Percentiles rank a stretch among this genome's conserved stretches.
phyloP scores from a whole-genome alignment of 805 yeast genomes.

The Ogataea nakhonphanomensis region DNA sequence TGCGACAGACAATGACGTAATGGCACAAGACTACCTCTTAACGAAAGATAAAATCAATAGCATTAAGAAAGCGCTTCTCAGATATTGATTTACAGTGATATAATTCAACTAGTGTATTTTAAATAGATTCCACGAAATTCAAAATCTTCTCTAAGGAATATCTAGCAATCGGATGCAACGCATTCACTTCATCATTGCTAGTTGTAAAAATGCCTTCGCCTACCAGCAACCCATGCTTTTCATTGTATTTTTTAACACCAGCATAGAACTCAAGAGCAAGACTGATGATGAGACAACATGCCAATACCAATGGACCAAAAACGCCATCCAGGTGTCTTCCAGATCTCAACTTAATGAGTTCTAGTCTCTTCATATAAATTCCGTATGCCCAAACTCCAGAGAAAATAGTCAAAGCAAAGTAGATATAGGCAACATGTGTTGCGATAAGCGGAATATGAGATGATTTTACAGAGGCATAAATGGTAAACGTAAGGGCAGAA shows the following conservation, averaged over 20 bases:
- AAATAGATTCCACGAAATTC: conserved; percentile 23
- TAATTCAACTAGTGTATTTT: conserved; percentile 2
- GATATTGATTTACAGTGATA: conserved; percentile 3
- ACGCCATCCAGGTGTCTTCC: conserved; percentile 88
- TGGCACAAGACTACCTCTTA: conserved; percentile 14
- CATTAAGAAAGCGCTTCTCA: conserved; percentile 25
- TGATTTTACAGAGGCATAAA: conserved; percentile 68
- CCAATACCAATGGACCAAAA: conserved; percentile 81
- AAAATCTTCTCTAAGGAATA: conserved; percentile 25
- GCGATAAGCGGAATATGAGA: conserved; percentile 68
- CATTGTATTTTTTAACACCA: conserved; percentile 45
- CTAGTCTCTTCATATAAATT: conserved; percentile 67
- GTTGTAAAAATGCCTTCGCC: conserved; percentile 3
- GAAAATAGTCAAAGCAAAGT: conserved; percentile 79
- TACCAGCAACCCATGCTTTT: conserved; percentile 18
- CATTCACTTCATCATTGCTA: conserved; percentile 17
- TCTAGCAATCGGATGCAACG: conserved; percentile 28
- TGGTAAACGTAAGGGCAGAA: conserved; percentile 78
- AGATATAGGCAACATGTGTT: conserved; percentile 65
- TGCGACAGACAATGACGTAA: conserved; percentile 17
- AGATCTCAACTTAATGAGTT: conserved; percentile 72
- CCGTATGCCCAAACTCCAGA: conserved; percentile 87
- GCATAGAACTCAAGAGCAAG: conserved; percentile 69
- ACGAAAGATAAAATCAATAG: conserved; percentile 26
- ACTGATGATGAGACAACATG: conserved; percentile 63